Percentiles rank a stretch among this genome's conserved stretches.
Evolutionary conservation across 2,329 filamentous ascomycete genomes (phyloP).

Genomic region (Hawksworthiomyces lignivorus): DNA sequence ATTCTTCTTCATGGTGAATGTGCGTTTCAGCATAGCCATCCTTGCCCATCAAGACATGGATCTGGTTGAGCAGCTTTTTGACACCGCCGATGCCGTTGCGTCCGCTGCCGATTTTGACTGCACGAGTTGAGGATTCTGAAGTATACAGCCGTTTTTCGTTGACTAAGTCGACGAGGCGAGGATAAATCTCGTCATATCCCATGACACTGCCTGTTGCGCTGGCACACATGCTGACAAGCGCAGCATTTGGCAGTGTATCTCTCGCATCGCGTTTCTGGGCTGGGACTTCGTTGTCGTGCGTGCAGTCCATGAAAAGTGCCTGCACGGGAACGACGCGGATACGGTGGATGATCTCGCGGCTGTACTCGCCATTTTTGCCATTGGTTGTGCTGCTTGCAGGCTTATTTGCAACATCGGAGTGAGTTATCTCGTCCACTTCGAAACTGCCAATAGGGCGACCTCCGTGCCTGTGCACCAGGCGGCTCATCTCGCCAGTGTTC

Average conservation of each 20-base stretch:
- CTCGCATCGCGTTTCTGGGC: constrained; percentile 91
- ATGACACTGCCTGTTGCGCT: constrained; percentile 94
- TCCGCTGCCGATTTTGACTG: constrained; percentile 59
- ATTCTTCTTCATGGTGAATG: constrained; percentile 92
- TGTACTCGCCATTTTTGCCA: constrained; percentile 27
- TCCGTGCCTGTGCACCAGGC: constrained; percentile 86
- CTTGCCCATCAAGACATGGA: constrained; percentile 92
- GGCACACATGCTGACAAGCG: constrained; percentile 90
- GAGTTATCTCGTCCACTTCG: constrained; percentile 79
- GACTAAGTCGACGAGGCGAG: constrained; percentile 85
- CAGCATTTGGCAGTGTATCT: constrained; percentile 89
- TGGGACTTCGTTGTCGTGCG: constrained; percentile 94
- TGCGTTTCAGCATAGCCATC: constrained; percentile 93
- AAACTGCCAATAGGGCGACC: constrained; percentile 95
- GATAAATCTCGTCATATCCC: constrained; percentile 96
- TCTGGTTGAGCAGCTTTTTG: constrained; percentile 88
- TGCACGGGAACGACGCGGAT: constrained; percentile 87
- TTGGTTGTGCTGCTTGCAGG: constrained; percentile 18
- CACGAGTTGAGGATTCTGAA: constrained; percentile 54
- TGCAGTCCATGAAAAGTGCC: constrained; percentile 98
- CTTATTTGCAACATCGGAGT: constrained; percentile 39
- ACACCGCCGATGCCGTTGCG: constrained; percentile 80
- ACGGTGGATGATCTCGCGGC: constrained; percentile 62
- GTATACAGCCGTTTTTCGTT: constrained; percentile 79
- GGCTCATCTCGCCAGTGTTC: constrained; percentile 87